Evolutionary conservation across 306 rosid genomes (phyloP).

Genomic region (Abrus pulchellus): DNA sequence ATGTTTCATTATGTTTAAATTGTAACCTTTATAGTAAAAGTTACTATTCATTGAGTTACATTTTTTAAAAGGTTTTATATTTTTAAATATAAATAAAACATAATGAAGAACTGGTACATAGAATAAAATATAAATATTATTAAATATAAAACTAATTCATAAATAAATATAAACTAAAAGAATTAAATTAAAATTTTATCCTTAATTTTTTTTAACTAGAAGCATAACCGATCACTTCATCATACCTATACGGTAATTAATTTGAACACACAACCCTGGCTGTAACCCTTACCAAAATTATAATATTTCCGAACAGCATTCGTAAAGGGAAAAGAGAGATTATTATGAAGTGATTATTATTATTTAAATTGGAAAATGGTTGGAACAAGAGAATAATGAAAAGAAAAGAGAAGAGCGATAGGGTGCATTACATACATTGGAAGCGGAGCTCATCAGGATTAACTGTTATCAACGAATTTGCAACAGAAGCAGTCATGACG

Average conservation of each 20-base stretch:
- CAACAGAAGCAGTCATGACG: conserved; percentile 68
- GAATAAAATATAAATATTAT: no score
- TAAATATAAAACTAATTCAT: no score
- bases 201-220: no score
- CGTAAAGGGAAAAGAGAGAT: neutral
- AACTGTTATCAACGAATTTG: conserved; percentile 64
- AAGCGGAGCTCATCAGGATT: conserved; percentile 78
- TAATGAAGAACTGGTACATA: no score
- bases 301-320: neutral
- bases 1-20: no score
- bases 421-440: conserved; percentile 59
- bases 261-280: neutral
- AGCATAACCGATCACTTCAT: no score
- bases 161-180: no score
- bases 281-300: neutral
- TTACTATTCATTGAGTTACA: no score
- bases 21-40: no score
- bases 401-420: neutral
- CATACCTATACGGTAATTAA: neutral
- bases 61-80: no score
- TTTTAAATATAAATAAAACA: no score
- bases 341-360: neutral
- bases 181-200: no score
- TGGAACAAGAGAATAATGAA: neutral
- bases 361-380: neutral